Evolutionary conservation across 1,139 yeast genomes (phyloP).

Genomic region (Pneumocystis oryctolagi): DNA sequence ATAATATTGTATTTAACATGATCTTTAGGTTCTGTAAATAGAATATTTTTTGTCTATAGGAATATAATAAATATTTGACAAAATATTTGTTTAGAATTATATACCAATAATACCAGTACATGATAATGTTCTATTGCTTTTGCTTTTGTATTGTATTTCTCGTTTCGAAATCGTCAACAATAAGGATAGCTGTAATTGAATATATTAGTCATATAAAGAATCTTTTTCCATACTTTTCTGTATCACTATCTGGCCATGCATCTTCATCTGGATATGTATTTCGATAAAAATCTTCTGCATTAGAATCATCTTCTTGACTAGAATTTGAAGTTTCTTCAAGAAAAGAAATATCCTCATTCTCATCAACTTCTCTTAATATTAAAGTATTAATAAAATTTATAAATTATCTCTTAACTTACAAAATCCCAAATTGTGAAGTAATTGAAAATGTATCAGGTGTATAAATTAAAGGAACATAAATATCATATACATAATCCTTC

Average conservation of each 20-base stretch:
- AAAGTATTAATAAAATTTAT: neutral
- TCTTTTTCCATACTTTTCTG: neutral
- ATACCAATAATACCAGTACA: no score
- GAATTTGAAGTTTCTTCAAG: neutral
- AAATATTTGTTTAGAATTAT: no score
- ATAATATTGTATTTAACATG: conserved; percentile 39
- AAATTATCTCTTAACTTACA: neutral
- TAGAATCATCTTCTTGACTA: conserved; percentile 33
- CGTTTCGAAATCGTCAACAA: neutral
- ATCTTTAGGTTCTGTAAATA: conserved; percentile 41
- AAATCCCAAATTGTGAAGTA: neutral
- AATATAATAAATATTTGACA: no score
- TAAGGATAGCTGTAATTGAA: neutral
- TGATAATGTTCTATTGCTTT: no score
- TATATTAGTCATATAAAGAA: neutral
- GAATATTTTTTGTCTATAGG: no score
- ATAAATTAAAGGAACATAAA: neutral
- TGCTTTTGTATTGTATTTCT: neutral
- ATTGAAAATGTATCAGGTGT: neutral
- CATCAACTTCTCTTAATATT: neutral
- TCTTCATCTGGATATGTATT: conserved; percentile 95
- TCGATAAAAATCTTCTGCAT: conserved; percentile 79
- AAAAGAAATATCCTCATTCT: neutral
- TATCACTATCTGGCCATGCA: conserved; percentile 18
- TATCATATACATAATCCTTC: neutral